phyloP scores from a whole-genome alignment of 1,284 basidiomycete species.

The Leucoagaricus sp. region DNA sequence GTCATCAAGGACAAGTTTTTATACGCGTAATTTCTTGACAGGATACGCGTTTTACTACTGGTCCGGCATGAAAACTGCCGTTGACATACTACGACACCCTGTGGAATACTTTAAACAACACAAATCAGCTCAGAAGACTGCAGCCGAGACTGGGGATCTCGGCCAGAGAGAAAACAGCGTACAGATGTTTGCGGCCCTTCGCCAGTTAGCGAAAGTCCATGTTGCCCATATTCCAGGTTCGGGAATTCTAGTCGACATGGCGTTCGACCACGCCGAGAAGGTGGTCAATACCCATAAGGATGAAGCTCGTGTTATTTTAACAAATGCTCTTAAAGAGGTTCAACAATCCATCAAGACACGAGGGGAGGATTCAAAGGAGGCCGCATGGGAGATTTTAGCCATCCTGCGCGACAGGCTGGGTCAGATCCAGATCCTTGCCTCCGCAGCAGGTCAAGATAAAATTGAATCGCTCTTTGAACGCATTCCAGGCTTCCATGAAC shows the following conservation, averaged over 20 bases:
- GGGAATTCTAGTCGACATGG: conserved; percentile 25
- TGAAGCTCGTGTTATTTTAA: conserved; percentile 25
- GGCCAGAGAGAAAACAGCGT: conserved; percentile 14
- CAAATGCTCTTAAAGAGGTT: conserved; percentile 6
- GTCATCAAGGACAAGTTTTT: not conserved
- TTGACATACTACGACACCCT: conserved; percentile 16
- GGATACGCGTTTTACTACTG: conserved; percentile 23
- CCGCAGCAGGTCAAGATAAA: conserved; percentile 2
- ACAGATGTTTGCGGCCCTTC: conserved; percentile 19
- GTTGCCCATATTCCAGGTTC: conserved; percentile 26
- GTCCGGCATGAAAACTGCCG: conserved; percentile 22
- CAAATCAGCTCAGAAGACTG: conserved; percentile 14
- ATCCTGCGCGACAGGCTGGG: conserved; percentile 4
- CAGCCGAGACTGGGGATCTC: conserved; percentile 2
- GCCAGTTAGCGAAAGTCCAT: conserved; percentile 27
- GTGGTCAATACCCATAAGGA: conserved; percentile 24
- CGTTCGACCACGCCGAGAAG: conserved; percentile 26
- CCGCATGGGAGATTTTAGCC: conserved; percentile 5
- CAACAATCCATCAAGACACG: conserved; percentile 1
- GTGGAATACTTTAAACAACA: not conserved
- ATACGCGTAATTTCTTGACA: conserved; percentile 5
- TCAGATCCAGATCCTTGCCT: not conserved
- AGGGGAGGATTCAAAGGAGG: not conserved
- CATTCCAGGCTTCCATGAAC: conserved; percentile 4
- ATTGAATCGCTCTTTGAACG: conserved; percentile 7